Percentiles rank a stretch among this genome's conserved stretches.
These are phyloP conservation scores for Pelomyxa schiedti DNA, from an alignment of 78 protist genomes.

Conservation along the genomic window DNA sequence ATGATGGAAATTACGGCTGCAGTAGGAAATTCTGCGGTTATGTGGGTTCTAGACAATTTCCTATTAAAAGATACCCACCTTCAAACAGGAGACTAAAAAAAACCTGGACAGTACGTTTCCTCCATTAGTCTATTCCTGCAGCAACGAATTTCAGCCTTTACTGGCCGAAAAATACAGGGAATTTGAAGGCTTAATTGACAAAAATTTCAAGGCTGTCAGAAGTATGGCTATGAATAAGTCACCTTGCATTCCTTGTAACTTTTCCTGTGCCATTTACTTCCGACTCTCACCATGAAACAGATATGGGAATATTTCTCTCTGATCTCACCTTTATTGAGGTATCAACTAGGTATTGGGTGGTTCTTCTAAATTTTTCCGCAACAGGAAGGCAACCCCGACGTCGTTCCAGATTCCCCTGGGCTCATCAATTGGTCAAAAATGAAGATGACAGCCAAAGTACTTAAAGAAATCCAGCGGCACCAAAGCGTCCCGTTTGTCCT, in stretches of 20 bases:
- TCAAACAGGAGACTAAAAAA: neutral
- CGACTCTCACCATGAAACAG: too few relatives aligned
- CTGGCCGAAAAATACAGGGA: neutral
- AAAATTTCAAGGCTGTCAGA: slow-evolving; percentile 1
- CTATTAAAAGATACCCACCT: too few relatives aligned
- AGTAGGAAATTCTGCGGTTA: neutral
- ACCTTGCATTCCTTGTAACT: slow-evolving; percentile 7
- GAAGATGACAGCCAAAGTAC: neutral
- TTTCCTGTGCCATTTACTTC: too few relatives aligned
- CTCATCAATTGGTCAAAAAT: neutral
- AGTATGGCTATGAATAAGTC: neutral
- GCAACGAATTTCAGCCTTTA: too few relatives aligned
- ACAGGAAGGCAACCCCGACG: slow-evolving; percentile 16
- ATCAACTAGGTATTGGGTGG: too few relatives aligned
- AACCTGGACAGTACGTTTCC: neutral
- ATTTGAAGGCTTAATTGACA: neutral
- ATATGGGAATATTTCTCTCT: slow-evolving; percentile 4
- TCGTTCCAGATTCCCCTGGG: neutral
- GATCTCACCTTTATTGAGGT: slow-evolving; percentile 4
- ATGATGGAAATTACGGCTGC: neutral
- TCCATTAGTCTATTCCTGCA: too few relatives aligned
- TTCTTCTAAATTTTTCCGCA: too few relatives aligned
- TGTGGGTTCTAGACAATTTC: too few relatives aligned
- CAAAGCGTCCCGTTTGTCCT: too few relatives aligned
- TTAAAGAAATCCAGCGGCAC: neutral